A percentile compares a stretch with the other conserved stretches of the same genome.
phyloP scores from a whole-genome alignment of 495 filamentous ascomycete species.

The Daldinia decipiens region DNA sequence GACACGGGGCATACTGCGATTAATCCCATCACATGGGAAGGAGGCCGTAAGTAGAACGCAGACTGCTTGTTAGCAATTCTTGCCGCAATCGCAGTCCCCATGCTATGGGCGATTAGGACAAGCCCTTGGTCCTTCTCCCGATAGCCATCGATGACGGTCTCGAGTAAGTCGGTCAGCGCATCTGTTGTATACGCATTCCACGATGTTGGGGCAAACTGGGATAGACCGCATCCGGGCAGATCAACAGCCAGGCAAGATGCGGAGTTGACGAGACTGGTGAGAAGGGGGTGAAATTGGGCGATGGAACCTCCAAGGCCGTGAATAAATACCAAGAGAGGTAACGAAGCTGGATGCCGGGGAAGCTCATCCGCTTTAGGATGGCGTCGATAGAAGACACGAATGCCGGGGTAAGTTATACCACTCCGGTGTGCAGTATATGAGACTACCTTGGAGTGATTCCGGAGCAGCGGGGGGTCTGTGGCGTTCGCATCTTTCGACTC shows the following conservation, averaged over 20 bases:
- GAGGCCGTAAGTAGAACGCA: constrained; percentile 55
- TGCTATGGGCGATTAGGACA: constrained; percentile 85
- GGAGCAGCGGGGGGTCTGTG: constrained; percentile 79
- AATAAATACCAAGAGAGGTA: constrained; percentile 90
- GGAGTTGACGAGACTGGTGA: constrained; percentile 83
- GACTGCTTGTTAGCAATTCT: constrained; percentile 73
- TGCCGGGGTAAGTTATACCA: constrained; percentile 73
- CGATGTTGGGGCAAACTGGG: constrained; percentile 70
- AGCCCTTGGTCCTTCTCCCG: constrained; percentile 76
- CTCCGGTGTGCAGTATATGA: constrained; percentile 71
- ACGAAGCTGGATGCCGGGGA: constrained; percentile 71
- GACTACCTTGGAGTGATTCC: constrained; percentile 76
- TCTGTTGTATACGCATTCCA: constrained; percentile 86
- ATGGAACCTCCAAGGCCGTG: constrained; percentile 91
- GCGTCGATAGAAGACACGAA: constrained; percentile 84
- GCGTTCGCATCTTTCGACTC: constrained; percentile 49
- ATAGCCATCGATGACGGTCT: constrained; percentile 75
- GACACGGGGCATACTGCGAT: constrained; percentile 83
- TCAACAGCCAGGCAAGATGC: constrained; percentile 92
- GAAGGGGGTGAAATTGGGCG: constrained; percentile 84
- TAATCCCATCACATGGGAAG: constrained; percentile 75
- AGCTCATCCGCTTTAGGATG: constrained; percentile 84
- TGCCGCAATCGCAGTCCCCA: constrained; percentile 84
- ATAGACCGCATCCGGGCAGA: constrained; percentile 86
- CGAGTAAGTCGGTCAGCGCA: constrained; percentile 77